Conservation (phyloP, 345 rosid genomes). For the Isatis tinctoria region DNA sequence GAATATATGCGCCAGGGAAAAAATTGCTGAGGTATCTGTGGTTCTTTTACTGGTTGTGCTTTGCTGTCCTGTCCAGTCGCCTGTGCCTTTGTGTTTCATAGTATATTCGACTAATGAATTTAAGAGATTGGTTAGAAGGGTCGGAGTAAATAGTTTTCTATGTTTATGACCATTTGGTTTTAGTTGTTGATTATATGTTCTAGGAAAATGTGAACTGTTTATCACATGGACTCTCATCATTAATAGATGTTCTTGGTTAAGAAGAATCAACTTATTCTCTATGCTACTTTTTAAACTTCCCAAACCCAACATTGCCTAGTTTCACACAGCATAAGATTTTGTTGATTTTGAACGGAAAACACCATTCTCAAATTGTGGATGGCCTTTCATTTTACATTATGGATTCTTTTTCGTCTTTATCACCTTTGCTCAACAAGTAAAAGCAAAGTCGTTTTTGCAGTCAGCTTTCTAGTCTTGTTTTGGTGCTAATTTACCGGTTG, state of each 20-base stretch:
- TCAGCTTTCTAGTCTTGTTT: constrained; percentile 5
- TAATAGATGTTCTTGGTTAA: not conserved
- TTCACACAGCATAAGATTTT: not conserved
- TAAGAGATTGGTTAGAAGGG: not conserved
- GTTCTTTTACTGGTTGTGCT: constrained; percentile 3
- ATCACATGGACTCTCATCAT: not conserved
- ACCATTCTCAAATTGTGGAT: not conserved
- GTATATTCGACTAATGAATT: not conserved
- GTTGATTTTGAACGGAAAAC: not conserved
- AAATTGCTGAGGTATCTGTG: constrained; percentile 61
- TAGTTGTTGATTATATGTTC: not conserved
- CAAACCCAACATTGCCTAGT: not conserved
- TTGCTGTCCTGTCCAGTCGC: constrained; percentile 9
- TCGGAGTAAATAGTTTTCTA: not conserved
- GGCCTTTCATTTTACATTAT: not conserved
- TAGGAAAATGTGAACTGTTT: not conserved
- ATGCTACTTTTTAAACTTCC: not conserved
- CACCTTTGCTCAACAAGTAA: not conserved
- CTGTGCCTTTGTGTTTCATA: not conserved
- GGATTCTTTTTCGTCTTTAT: not conserved
- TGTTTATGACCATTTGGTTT: not conserved
- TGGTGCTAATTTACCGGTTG: not conserved
- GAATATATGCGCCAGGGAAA: constrained; percentile 48
- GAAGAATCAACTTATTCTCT: not conserved
- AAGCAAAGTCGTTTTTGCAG: not conserved